These are phyloP conservation scores for Claviceps capensis DNA, from an alignment of 2,329 filamentous ascomycete species.

Conservation along the genomic window DNA sequence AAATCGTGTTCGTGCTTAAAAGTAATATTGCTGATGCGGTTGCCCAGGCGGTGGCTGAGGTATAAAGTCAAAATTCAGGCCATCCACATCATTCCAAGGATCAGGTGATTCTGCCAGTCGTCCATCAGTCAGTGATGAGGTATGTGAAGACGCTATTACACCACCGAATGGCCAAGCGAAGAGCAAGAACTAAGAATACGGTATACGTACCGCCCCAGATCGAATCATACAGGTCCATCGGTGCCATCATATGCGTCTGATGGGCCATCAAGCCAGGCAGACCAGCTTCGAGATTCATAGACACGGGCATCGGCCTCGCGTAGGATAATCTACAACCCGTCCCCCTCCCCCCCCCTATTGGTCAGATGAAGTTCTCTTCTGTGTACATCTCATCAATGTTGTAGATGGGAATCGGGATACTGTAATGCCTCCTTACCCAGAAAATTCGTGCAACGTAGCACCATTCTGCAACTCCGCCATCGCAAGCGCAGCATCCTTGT, in stretches of 20 bases:
- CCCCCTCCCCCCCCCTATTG: no score
- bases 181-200: neutral
- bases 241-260: conserved; percentile 46
- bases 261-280: conserved; percentile 39
- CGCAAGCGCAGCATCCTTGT: conserved; percentile 48
- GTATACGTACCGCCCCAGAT: conserved; percentile 48
- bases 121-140: neutral
- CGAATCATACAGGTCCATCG: conserved; percentile 54
- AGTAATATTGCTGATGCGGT: conserved; percentile 44
- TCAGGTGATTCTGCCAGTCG: conserved; percentile 40
- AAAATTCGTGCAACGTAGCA: conserved; percentile 30
- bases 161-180: neutral
- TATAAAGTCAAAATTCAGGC: conserved; percentile 47
- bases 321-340: conserved; percentile 19
- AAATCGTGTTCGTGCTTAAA: conserved; percentile 18
- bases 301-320: conserved; percentile 24
- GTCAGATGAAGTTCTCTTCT: no score
- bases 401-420: neutral
- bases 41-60: conserved; percentile 46
- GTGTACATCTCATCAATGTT: neutral
- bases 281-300: conserved; percentile 28
- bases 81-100: conserved; percentile 41
- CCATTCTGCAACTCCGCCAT: conserved; percentile 55
- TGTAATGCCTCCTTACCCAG: conserved; percentile 17
- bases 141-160: no score